These are phyloP conservation scores for Neospermospora avenae DNA, from an alignment of 2,329 filamentous ascomycete genomes.

Conservation along the genomic window DNA sequence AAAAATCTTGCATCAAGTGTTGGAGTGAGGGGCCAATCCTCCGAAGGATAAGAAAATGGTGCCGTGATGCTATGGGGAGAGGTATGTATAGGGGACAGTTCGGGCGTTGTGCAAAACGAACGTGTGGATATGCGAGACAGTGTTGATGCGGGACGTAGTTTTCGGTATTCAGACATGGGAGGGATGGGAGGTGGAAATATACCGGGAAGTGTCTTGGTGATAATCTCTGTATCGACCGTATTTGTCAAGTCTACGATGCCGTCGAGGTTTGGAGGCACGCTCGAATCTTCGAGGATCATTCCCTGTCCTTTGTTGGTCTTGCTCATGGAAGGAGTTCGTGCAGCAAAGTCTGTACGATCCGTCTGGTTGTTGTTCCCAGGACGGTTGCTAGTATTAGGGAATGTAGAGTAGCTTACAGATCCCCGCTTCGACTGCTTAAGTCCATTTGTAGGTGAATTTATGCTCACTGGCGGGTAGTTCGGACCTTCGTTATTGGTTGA, in stretches of 20 bases:
- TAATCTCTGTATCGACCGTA: constrained; percentile 32
- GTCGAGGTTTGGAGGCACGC: constrained; percentile 22
- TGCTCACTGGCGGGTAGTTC: not conserved
- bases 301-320: constrained; percentile 9
- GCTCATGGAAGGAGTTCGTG: not conserved
- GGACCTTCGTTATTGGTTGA: not conserved
- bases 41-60: constrained; percentile 17
- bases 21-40: constrained; percentile 19
- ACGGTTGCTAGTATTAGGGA: constrained; percentile 7
- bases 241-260: constrained; percentile 30
- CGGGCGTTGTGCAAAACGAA: constrained; percentile 7
- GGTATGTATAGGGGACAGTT: constrained; percentile 13
- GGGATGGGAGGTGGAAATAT: constrained; percentile 19
- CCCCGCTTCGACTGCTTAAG: constrained; percentile 9
- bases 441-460: not conserved
- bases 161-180: constrained; percentile 5
- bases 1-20: constrained; percentile 6
- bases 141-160: constrained; percentile 4
- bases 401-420: constrained; percentile 16
- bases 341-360: not conserved
- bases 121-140: constrained; percentile 2
- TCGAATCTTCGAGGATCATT: constrained; percentile 18
- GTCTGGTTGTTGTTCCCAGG: not conserved
- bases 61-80: constrained; percentile 13
- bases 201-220: constrained; percentile 30